phyloP scores from a whole-genome alignment of 768 basidiomycete species.

The Tremella fuciformis region DNA sequence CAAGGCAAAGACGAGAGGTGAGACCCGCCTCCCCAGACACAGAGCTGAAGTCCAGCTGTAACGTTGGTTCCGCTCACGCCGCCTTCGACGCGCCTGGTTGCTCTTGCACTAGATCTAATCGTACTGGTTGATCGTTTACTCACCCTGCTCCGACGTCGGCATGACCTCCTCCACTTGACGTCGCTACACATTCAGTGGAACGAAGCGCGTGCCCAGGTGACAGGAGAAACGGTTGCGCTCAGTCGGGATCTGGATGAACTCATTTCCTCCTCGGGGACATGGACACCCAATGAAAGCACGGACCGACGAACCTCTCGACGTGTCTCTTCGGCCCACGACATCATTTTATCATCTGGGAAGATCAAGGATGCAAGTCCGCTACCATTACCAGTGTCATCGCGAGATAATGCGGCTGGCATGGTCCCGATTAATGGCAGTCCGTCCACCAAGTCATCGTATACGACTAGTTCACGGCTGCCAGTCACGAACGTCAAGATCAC shows the following conservation, averaged over 20 bases:
- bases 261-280: too few species aligned
- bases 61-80: conserved; percentile 39
- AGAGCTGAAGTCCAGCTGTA: conserved; percentile 14
- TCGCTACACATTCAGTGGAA: conserved; percentile 35
- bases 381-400: too few species aligned
- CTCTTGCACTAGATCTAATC: conserved; percentile 39
- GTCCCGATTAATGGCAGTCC: too few species aligned
- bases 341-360: too few species aligned
- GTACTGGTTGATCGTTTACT: conserved; percentile 29
- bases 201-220: conserved; percentile 6
- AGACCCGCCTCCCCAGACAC: not conserved
- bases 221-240: not conserved
- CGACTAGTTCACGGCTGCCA: not conserved
- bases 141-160: conserved; percentile 22
- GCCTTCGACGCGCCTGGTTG: conserved; percentile 41
- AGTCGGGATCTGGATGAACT: not conserved
- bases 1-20: conserved; percentile 43
- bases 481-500: conserved; percentile 7
- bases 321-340: too few species aligned
- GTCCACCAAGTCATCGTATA: too few species aligned
- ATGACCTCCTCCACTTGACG: conserved; percentile 24
- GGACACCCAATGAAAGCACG: too few species aligned
- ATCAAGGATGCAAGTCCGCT: too few species aligned
- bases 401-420: too few species aligned
- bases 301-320: too few species aligned